Evolutionary conservation across 345 rosid species (phyloP).

Genomic region (Eutrema japonicum): DNA sequence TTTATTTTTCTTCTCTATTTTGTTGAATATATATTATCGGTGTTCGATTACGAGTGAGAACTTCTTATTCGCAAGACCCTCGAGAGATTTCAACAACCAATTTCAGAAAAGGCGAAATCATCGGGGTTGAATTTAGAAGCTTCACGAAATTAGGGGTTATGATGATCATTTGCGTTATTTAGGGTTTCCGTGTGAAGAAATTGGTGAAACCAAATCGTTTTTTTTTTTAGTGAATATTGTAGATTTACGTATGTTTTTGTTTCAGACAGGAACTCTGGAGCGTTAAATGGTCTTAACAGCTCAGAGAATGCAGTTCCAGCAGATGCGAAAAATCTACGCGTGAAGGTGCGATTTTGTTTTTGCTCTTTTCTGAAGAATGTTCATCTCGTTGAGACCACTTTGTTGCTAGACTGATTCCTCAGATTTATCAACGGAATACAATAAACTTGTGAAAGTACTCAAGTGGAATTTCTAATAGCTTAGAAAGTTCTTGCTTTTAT

Average conservation of each 20-base stretch:
- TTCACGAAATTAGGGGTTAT: slow-evolving; percentile 15
- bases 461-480: slow-evolving; percentile 12
- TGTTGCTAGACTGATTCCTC: slow-evolving; percentile 3
- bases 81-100: not conserved
- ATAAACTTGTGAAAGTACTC: not conserved
- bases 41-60: slow-evolving; percentile 6
- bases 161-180: slow-evolving; percentile 19
- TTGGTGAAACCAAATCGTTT: slow-evolving; percentile 24
- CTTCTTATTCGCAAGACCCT: slow-evolving; percentile 10
- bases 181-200: slow-evolving; percentile 30
- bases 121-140: slow-evolving; percentile 5
- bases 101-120: slow-evolving; percentile 4
- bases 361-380: not conserved
- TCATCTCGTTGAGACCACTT: not conserved
- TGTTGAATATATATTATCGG: slow-evolving; percentile 18
- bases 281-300: slow-evolving; percentile 57
- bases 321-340: slow-evolving; percentile 85
- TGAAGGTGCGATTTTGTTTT: slow-evolving; percentile 59
- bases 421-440: not conserved
- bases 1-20: not conserved
- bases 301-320: slow-evolving; percentile 52
- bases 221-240: not conserved
- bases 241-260: slow-evolving; percentile 18
- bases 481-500: slow-evolving; percentile 15
- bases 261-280: slow-evolving; percentile 72